These are phyloP conservation scores for Candida ponderosae DNA, from an alignment of 805 yeast species.

Conservation along the genomic window DNA sequence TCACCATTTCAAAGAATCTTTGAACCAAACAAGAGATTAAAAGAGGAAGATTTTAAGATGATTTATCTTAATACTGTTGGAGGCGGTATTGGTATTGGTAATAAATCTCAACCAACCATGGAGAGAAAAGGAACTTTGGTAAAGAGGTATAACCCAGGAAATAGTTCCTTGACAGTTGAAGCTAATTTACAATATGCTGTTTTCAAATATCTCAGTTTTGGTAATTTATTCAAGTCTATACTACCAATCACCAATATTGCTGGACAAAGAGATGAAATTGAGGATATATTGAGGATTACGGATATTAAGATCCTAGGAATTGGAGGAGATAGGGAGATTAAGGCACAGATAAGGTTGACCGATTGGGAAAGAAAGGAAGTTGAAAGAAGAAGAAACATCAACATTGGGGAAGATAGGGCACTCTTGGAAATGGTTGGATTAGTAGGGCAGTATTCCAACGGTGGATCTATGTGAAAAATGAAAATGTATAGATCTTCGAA, in stretches of 20 bases:
- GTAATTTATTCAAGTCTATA: conserved; percentile 40
- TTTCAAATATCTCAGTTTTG: conserved; percentile 60
- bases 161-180: conserved; percentile 74
- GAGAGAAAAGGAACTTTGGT: conserved; percentile 27
- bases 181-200: conserved; percentile 72
- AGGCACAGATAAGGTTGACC: conserved; percentile 71
- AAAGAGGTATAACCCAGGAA: conserved; percentile 55
- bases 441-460: conserved; percentile 40
- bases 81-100: conserved; percentile 81
- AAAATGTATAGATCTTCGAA: too few species aligned
- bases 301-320: conserved; percentile 91
- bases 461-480: conserved; percentile 40
- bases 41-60: conserved; percentile 23
- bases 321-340: conserved; percentile 71
- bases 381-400: conserved; percentile 63
- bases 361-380: conserved; percentile 92
- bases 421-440: conserved; percentile 77
- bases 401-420: conserved; percentile 79
- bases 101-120: conserved; percentile 46
- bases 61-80: conserved; percentile 68
- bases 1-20: conserved; percentile 59
- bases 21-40: conserved; percentile 16
- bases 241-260: conserved; percentile 9
- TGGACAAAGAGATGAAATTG: conserved; percentile 33
- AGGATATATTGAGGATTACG: conserved; percentile 61